phyloP scores from a whole-genome alignment of 306 rosid species.

The Lathyrus tuberosus region DNA sequence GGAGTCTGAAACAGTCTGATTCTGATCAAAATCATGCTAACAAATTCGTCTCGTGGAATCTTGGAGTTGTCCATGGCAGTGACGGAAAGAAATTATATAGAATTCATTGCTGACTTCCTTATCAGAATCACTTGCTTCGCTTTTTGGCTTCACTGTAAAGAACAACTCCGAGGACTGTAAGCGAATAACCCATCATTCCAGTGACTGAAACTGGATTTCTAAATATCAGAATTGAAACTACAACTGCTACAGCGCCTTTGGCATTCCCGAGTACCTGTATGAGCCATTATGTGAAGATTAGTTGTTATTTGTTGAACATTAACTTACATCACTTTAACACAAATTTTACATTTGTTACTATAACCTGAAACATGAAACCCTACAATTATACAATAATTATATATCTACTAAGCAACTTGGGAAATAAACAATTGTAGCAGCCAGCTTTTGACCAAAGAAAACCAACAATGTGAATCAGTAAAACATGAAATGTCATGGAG shows the following conservation, averaged over 20 bases:
- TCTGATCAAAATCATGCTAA: constrained; percentile 46
- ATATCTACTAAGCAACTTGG: constrained; percentile 5
- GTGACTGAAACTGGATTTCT: constrained; percentile 98
- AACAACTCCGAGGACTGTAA: constrained; percentile 88
- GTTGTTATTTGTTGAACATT: constrained; percentile 14
- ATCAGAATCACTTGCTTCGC: constrained; percentile 78
- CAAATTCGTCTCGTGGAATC: constrained; percentile 46
- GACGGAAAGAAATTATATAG: constrained; percentile 46
- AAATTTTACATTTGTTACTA: too few species aligned
- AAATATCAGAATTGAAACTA: constrained; percentile 89
- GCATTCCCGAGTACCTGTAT: constrained; percentile 98
- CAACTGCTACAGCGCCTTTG: constrained; percentile 99
- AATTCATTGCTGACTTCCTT: constrained; percentile 36
- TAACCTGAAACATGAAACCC: not conserved
- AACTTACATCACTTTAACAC: constrained; percentile 29
- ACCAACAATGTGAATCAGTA: constrained; percentile 20
- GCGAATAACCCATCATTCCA: constrained; percentile 94
- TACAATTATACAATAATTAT: not conserved
- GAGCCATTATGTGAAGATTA: constrained; percentile 34
- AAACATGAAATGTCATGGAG: constrained; percentile 14
- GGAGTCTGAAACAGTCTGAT: constrained; percentile 44
- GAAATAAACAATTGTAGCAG: not conserved
- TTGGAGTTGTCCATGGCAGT: constrained; percentile 40
- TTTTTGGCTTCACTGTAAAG: constrained; percentile 98
- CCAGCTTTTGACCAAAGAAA: not conserved